Base-by-base conservation (phyloP, 2,329 filamentous ascomycete species). In the Hypoxylon sp. region DNA sequence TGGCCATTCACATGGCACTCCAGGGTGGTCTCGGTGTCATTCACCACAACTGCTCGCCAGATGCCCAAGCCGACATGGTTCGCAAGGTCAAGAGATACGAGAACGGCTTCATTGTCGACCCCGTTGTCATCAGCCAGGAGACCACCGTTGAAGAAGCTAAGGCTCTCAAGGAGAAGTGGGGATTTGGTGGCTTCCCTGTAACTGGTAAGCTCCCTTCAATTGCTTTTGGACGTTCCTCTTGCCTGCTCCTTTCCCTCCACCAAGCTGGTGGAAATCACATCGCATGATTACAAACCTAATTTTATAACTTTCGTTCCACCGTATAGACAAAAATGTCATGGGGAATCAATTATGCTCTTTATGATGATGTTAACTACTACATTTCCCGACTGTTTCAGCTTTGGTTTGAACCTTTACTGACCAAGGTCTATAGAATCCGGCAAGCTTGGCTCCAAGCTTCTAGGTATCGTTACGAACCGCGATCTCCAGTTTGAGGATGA, bases 291-390 rank as follows among this genome's bases (percentile, higher is more conserved):
- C 87, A 88, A 86, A 89, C 85, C 83, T 85, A 86, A 88, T 85
- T 84, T 85, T 89, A 92, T 98, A 98, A 98, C 96, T 99, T 99
- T 99, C 96, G 96, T 99, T 99, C 96, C 95, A 95, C 96, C 94
- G 93, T 88, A 97, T 91, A 89, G 92, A 92, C 91, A 87, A 88
- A 85, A 90, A 88, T 88, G 92, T 93, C 88, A 85, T 97, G 94
- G 89, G 93, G 94, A 97, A 83, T 86, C 83, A 83, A 80, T 80
- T 84, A 82, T 81, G 77, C 77, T 81, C 81, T 83, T 81, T 82
- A 82, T 85, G 81, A 84, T 74, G 77, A 76, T 76, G 77, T 69
- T 53, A 68, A 73, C n/a, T 51, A 53, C 33, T 63, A 49, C 17
- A 17, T n/a, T 2, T 49, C 59, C 56, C 65, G 33, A 55, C 56